Evolutionary conservation across 495 filamentous ascomycete species (phyloP), one percentile per base, ranked within the genome.

Genomic region (Aspergillus heteromorphus): DNA sequence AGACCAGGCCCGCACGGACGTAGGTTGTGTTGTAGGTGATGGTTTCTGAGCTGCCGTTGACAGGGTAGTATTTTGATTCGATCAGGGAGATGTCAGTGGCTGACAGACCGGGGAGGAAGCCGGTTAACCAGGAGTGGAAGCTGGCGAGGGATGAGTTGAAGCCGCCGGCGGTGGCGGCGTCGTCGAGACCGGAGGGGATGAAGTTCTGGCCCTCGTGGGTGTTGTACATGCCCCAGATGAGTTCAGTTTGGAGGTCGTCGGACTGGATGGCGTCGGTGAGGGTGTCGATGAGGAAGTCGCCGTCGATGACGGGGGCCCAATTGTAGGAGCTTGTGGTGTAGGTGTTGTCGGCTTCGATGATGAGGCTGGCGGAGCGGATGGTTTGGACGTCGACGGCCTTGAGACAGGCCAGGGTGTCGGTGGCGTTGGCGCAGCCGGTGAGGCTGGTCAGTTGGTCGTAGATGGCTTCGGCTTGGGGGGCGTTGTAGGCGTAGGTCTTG

Each of bases 141-240:
- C 72, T 74, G 0, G 64, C 63, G 20, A 52, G 43, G 1, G 70
- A 75, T 0, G 72, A 71, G 58, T 83, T 80, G 62, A 73, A 81
- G 4, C 67, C 68, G 27, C 65, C 65, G 3, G 65, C 60, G 1
- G 58, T 59, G 1, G 34, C 58, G 8, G 54, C 51, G n/a, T 62
- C 67, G 9, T 67, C 54, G 5, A 84, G 55, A 0, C 78, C 79
- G 0, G 75, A 57, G 0, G 82, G 76, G 20, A 83, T 68, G 61
- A 86, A 85, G 47, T 79, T 83, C 60, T 83, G 73, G 25, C 79
- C 82, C 62, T 85, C 82, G 56, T 82, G 76, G 4, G 72, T 71
- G 57, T 86, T 86, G 59, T 83, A 84, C 70, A 80, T 78, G 3
- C 73, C 72, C 53, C 76, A 79, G 7, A 75, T 70, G 36, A 64